phyloP scores from a whole-genome alignment of 78 protist species.

The Acrasis kona region DNA sequence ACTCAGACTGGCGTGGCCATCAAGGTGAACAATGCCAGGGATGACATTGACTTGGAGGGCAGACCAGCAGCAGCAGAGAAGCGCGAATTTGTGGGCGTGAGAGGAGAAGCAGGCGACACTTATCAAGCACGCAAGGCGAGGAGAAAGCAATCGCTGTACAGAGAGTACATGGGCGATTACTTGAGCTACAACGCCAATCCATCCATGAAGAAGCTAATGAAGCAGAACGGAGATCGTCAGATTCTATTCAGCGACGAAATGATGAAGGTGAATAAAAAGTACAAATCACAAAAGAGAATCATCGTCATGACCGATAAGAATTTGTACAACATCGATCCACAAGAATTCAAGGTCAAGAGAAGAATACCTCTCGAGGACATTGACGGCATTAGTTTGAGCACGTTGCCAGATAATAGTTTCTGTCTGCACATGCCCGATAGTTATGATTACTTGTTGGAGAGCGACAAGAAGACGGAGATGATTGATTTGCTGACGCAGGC shows the following conservation, averaged over 20 bases:
- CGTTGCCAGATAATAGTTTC: conserved; percentile 59
- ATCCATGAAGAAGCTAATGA: neutral
- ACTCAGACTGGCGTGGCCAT: neutral
- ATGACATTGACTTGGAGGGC: neutral
- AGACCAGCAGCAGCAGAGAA: no score
- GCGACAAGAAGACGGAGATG: conserved; percentile 62
- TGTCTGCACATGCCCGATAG: conserved; percentile 49
- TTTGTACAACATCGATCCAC: conserved; percentile 58
- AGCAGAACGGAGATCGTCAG: neutral
- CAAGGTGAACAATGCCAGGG: neutral
- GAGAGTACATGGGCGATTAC: neutral
- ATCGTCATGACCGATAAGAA: conserved; percentile 44
- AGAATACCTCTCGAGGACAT: conserved; percentile 35
- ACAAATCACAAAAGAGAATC: conserved; percentile 44
- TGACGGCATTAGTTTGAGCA: conserved; percentile 25
- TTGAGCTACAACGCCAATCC: neutral
- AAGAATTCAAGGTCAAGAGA: conserved; percentile 49
- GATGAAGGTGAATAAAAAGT: conserved; percentile 45
- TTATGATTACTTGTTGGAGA: conserved; percentile 67
- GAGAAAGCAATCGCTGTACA: neutral
- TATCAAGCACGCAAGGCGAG: neutral
- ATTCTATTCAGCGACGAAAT: conserved; percentile 58
- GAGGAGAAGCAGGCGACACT: neutral
- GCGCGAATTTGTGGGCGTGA: no score
- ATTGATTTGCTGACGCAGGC: conserved; percentile 39